phyloP scores from a whole-genome alignment of 805 yeast genomes.

The Scheffersomyces spartinae region DNA sequence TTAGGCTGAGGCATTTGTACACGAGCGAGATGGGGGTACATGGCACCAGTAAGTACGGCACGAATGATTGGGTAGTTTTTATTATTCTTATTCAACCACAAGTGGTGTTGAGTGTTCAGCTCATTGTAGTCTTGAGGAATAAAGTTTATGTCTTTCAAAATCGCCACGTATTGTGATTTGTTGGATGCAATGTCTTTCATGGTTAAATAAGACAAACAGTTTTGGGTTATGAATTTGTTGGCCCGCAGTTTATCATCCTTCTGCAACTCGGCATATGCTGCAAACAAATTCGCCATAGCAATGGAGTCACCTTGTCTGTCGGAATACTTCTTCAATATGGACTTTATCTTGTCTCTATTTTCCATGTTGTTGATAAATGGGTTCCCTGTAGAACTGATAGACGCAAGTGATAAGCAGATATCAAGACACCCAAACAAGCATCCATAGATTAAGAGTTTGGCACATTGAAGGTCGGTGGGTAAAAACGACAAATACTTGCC shows the following conservation, averaged over 20 bases:
- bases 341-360: conserved; percentile 51
- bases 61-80: conserved; percentile 41
- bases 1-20: conserved; percentile 78
- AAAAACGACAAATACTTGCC: conserved; percentile 72
- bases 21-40: conserved; percentile 73
- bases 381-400: conserved; percentile 59
- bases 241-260: conserved; percentile 19
- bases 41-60: conserved; percentile 67
- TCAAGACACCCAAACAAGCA: conserved; percentile 78
- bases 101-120: conserved; percentile 5
- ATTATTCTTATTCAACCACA: conserved; percentile 38
- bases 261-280: conserved; percentile 33
- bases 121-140: conserved; percentile 41
- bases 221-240: conserved; percentile 42
- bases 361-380: conserved; percentile 62
- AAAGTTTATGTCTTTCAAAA: conserved; percentile 72
- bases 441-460: conserved; percentile 70
- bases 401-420: conserved; percentile 66
- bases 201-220: conserved; percentile 49
- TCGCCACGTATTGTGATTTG: conserved; percentile 53
- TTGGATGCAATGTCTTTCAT: conserved; percentile 66
- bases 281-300: conserved; percentile 50
- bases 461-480: conserved; percentile 81
- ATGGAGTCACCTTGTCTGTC: conserved; percentile 66
- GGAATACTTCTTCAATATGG: conserved; percentile 24